Percentiles rank a stretch among this genome's conserved stretches.
phyloP scores from a whole-genome alignment of 1,284 basidiomycete species.

The Filobasidium uniguttulatum region DNA sequence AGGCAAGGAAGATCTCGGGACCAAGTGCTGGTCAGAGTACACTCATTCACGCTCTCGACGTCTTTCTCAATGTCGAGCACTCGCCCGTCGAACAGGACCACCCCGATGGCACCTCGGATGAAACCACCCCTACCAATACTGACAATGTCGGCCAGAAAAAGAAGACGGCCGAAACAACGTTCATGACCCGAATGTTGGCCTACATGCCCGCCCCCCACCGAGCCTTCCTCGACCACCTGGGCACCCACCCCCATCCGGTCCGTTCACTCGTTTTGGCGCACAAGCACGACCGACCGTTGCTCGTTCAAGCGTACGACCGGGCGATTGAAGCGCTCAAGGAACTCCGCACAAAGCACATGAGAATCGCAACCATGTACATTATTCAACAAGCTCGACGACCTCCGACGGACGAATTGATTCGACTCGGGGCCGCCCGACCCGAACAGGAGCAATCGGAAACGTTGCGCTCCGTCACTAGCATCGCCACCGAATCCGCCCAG shows the following conservation, averaged over 20 bases:
- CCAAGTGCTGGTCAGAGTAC: slow-evolving; percentile 84
- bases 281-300: slow-evolving; percentile 27
- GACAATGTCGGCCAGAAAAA: no score
- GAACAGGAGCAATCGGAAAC: slow-evolving; percentile 1
- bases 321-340: slow-evolving; percentile 59
- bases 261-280: slow-evolving; percentile 32
- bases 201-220: slow-evolving; percentile 92
- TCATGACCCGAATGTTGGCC: slow-evolving; percentile 64
- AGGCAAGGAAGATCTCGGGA: slow-evolving; percentile 53
- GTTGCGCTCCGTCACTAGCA: slow-evolving; percentile 1
- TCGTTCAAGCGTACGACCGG: slow-evolving; percentile 55
- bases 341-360: slow-evolving; percentile 77
- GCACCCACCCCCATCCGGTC: slow-evolving; percentile 48
- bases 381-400: slow-evolving; percentile 47
- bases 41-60: slow-evolving; percentile 74
- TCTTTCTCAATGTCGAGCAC: slow-evolving; percentile 75
- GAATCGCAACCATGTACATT: slow-evolving; percentile 72
- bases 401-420: slow-evolving; percentile 24
- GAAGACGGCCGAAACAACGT: slow-evolving; percentile 40
- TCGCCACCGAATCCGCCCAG: slow-evolving; percentile 5
- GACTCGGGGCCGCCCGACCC: slow-evolving; percentile 11
- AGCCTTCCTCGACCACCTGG: slow-evolving; percentile 68
- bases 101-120: not conserved
- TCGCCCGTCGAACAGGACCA: slow-evolving; percentile 24
- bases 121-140: no score